phyloP scores from a whole-genome alignment of 192 early-diverging fungal genomes.

The Rhizophlyctis rosea region DNA sequence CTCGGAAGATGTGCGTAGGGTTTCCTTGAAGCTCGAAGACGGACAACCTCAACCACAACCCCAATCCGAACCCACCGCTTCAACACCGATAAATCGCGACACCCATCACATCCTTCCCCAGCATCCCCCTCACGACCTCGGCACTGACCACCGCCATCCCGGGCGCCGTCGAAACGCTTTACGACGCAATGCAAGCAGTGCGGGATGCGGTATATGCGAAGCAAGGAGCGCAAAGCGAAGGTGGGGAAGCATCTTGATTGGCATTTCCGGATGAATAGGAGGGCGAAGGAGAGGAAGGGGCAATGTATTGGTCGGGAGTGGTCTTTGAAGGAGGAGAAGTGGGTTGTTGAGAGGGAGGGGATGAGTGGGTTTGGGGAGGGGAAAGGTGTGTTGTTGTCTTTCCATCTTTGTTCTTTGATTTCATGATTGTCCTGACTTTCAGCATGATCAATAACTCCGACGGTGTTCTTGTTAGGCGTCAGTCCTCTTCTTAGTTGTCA shows the following conservation, averaged over 20 bases:
- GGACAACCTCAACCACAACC: too few relatives aligned
- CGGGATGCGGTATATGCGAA: constrained; percentile 72
- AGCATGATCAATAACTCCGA: constrained; percentile 12
- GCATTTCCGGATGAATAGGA: constrained; percentile 93
- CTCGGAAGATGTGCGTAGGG: too few relatives aligned
- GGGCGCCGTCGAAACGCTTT: constrained; percentile 44
- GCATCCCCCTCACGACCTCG: too few relatives aligned
- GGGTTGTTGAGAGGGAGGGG: constrained; percentile 42
- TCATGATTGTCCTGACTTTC: constrained; percentile 6
- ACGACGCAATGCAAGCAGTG: constrained; percentile 92
- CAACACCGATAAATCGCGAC: too few relatives aligned
- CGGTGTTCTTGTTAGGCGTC: constrained; percentile 39
- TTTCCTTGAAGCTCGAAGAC: too few relatives aligned
- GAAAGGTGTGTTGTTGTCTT: constrained; percentile 23
- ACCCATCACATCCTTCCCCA: too few relatives aligned
- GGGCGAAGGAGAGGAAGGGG: constrained; percentile 77
- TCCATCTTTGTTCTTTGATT: background rate
- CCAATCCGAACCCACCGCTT: too few relatives aligned
- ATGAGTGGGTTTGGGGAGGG: constrained; percentile 29
- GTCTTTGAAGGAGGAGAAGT: constrained; percentile 70
- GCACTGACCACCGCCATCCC: too few relatives aligned
- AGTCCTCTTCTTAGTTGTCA: constrained; percentile 38
- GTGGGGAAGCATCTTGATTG: constrained; percentile 89
- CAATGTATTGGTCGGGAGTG: constrained; percentile 82
- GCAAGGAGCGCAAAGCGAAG: constrained; percentile 60